Conservation (phyloP, 805 yeast genomes). For the Sugiyamaella smithiae region DNA sequence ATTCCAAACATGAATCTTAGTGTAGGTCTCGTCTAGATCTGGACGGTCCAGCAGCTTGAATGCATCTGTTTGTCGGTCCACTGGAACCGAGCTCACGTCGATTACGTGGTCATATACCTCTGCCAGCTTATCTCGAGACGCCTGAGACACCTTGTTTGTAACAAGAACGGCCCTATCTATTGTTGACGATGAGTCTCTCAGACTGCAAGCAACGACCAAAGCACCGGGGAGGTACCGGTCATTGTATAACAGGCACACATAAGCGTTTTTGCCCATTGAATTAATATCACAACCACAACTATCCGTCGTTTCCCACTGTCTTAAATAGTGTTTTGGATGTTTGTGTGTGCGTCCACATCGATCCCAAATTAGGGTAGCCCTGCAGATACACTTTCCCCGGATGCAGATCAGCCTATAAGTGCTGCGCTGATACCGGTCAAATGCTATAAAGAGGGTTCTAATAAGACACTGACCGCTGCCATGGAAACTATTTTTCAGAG, state of each 20-base stretch:
- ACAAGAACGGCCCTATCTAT: slow-evolving; percentile 31
- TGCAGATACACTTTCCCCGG: slow-evolving; percentile 4
- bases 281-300: too few relatives aligned
- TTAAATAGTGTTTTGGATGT: slow-evolving; percentile 2
- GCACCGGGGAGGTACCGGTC: slow-evolving; percentile 49
- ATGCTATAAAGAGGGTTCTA: too few relatives aligned
- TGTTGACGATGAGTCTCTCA: slow-evolving; percentile 28
- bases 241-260: slow-evolving; percentile 45
- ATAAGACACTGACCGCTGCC: too few relatives aligned
- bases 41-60: slow-evolving; percentile 44
- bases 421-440: too few relatives aligned
- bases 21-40: slow-evolving; percentile 46
- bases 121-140: slow-evolving; percentile 20
- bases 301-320: too few relatives aligned
- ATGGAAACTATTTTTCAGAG: too few relatives aligned
- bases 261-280: slow-evolving; percentile 31
- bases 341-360: too few relatives aligned
- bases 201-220: slow-evolving; percentile 44
- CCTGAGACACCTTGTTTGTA: slow-evolving; percentile 24
- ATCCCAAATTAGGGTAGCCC: not conserved
- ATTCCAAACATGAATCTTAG: slow-evolving; percentile 58
- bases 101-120: slow-evolving; percentile 30
- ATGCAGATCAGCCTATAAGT: not conserved
- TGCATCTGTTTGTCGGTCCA: slow-evolving; percentile 25
- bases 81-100: slow-evolving; percentile 29